Evolutionary conservation across 495 filamentous ascomycete species (phyloP), one percentile per base, ranked within the genome.

Genomic region (Wilcoxina mikolae): DNA sequence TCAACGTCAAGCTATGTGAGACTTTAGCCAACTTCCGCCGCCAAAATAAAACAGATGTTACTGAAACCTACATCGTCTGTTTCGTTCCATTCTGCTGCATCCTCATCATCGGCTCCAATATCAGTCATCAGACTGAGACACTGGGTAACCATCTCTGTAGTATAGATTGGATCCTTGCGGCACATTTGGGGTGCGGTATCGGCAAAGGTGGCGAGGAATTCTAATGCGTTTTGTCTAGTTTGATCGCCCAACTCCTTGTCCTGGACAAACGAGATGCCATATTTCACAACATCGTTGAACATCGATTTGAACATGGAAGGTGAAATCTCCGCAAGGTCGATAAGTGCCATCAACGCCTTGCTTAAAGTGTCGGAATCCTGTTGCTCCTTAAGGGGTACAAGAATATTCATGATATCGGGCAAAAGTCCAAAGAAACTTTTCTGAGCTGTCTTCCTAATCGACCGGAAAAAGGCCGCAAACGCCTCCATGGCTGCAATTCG

Each of bases 41-140:
- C 22, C 44, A 11, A 26, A n/a, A 11, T 41, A 62, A 54, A 41
- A 35, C 29, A 42, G 45, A n/a, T n/a, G n/a, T n/a, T n/a, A n/a
- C n/a, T n/a, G n/a, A 51, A 26, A 73, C 83, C 65, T 69, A 87
- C 82, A 74, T 99, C 93, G 61, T 99, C 91, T 26, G 84, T 84
- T 3, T 78, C 75, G 59, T 94, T 84, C 93, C 93, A 99, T 60
- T 95, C 93, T 11, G 78, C 72, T 4, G 90, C 93, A 74, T 95
- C 85, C 28, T 99, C 90, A 58, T 99, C 93, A 57, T 96, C 93
- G 50, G 78, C 73, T 31, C 90, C 93, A 56, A 99, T 81, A 68
- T 99, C 93, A n/a, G 93, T 99, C 93, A 99, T 96, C 62, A 99
- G 70, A 59, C 91, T 96, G 58, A 99, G 72, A 66, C 93, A 99